These are phyloP conservation scores for Vanrija humicola DNA, from an alignment of 1,284 basidiomycete genomes.

Conservation along the genomic window DNA sequence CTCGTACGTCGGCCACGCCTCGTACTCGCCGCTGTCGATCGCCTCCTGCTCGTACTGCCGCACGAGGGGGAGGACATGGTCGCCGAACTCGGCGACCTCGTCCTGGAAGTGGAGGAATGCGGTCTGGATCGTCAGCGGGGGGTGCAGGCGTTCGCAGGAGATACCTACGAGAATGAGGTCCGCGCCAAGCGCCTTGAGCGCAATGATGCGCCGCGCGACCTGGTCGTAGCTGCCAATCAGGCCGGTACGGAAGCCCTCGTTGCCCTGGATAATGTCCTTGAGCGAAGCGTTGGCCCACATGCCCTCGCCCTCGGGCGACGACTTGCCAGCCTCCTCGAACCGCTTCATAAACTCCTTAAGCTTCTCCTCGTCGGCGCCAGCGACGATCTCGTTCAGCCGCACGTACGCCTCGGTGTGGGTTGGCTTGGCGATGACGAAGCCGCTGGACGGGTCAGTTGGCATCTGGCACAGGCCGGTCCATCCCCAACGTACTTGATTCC, in stretches of 20 bases:
- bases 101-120: neutral
- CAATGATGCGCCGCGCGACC: slow-evolving; percentile 12
- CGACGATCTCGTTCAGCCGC: slow-evolving; percentile 7
- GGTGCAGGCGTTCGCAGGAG: no score
- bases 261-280: slow-evolving; percentile 13
- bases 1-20: slow-evolving; percentile 9
- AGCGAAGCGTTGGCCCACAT: slow-evolving; percentile 14
- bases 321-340: slow-evolving; percentile 9
- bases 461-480: no score
- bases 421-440: slow-evolving; percentile 10
- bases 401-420: slow-evolving; percentile 11
- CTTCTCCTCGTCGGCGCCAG: slow-evolving; percentile 3
- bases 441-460: slow-evolving; percentile 8
- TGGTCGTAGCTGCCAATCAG: slow-evolving; percentile 12
- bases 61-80: slow-evolving; percentile 14
- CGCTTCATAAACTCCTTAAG: slow-evolving; percentile 5
- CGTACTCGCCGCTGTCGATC: slow-evolving; percentile 3
- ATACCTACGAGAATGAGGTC: slow-evolving; percentile 2
- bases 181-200: slow-evolving; percentile 13
- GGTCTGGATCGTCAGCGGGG: no score
- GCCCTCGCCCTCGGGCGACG: slow-evolving; percentile 8
- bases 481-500: slow-evolving; percentile 4
- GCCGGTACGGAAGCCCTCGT: slow-evolving; percentile 13
- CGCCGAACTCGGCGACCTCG: slow-evolving; percentile 11
- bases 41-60: slow-evolving; percentile 9